Evolutionary conservation across 345 rosid genomes (phyloP), one percentile per base, ranked within the genome.

Genomic region (Physaria fendleri): DNA sequence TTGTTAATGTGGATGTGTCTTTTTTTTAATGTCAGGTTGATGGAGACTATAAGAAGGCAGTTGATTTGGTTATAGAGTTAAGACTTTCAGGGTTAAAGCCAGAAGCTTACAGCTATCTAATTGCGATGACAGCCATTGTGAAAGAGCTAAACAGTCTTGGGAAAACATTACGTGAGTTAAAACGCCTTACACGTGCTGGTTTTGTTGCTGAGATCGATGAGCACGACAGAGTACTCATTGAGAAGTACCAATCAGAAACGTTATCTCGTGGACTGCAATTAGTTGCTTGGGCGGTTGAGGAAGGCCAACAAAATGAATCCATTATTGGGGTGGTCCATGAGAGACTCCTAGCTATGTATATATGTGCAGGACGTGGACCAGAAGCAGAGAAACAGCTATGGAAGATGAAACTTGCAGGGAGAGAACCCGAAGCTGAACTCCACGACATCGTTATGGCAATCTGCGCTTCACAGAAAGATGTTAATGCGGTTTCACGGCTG

Each of bases 121-220:
- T 90, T 54, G 94, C 94, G 25, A 83, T 90, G 97, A 83, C 95
- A 65, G 97, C 94, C 10, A 78, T 90, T 6, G 97, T 90, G 43
- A 88, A 91, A 76, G 98, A 91, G 79, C 79, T 91, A 12, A 88
- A 81, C 66, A 87, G 85, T 47, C 60, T 87, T 32, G 81, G 94
- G 12, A 91, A 87, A 64, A 80, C 82, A 8, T 59, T 87, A 30
- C 88, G 95, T 3, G 83, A 82, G 48, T 73, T 91, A 54, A 91
- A 79, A 73, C 79, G 78, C 20, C 81, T 77, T 65, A 75, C 78
- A 4, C 81, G 77, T 53, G 66, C 81, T 9, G 85, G 98, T 65
- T 64, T 72, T 46, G 59, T 84, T 40, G 73, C 87, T 16, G 78
- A 84, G 68, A 75, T 88, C 8, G 86, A 83, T 71, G 53, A 50